phyloP scores from a whole-genome alignment of 768 basidiomycete genomes.

The Candolleomyces aberdarensis region DNA sequence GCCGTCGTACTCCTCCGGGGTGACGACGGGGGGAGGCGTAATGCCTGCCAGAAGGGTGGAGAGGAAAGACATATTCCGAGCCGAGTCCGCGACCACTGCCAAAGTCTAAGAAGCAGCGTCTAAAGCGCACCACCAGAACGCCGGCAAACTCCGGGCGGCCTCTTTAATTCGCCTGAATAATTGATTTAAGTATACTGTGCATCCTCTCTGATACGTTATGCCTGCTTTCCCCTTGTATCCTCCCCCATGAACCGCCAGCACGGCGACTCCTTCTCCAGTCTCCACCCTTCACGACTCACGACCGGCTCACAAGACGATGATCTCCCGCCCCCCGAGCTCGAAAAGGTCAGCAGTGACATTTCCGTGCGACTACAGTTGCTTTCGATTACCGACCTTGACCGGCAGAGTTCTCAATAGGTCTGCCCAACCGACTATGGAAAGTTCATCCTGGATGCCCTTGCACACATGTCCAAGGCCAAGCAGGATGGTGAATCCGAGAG shows the following conservation, averaged over 20 bases:
- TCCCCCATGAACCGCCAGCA: too few relatives aligned
- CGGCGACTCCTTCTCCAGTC: too few relatives aligned
- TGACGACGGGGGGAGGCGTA: conserved; percentile 53
- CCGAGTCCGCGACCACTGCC: background rate
- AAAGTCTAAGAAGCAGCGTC: background rate
- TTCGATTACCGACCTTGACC: conserved; percentile 4
- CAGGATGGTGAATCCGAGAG: background rate
- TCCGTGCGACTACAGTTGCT: background rate
- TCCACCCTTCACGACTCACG: background rate
- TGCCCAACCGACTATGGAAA: conserved; percentile 57
- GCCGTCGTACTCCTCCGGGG: conserved; percentile 66
- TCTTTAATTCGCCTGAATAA: background rate
- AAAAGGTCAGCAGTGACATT: conserved; percentile 10
- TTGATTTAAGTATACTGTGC: too few relatives aligned
- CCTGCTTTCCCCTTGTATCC: too few relatives aligned
- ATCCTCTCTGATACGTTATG: too few relatives aligned
- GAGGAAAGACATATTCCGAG: background rate
- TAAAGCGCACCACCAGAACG: background rate
- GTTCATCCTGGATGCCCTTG: conserved; percentile 56
- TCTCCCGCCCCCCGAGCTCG: conserved; percentile 13
- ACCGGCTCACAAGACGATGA: too few relatives aligned
- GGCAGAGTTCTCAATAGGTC: conserved; percentile 19
- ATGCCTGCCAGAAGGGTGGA: conserved; percentile 33
- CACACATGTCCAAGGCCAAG: conserved; percentile 43
- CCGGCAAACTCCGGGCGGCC: background rate